phyloP scores from a whole-genome alignment of 1,139 yeast species.

The Hansenula sp. region DNA sequence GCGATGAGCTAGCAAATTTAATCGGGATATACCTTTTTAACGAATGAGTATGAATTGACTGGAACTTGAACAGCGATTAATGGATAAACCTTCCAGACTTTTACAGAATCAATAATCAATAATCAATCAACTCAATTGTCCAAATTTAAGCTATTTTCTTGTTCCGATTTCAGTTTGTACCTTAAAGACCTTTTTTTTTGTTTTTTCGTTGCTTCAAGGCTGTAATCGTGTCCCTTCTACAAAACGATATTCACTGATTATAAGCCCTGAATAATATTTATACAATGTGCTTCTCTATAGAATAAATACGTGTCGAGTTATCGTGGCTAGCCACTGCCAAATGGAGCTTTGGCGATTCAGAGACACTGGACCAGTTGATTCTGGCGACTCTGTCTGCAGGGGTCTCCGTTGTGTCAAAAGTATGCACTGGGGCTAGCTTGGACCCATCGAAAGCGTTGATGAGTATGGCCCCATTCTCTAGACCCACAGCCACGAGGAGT shows the following conservation, averaged over 20 bases:
- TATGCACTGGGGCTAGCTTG: constrained; percentile 25
- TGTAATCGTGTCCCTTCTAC: background rate
- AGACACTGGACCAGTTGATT: constrained; percentile 50
- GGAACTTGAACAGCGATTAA: no score
- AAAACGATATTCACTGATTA: background rate
- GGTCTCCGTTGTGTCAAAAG: constrained; percentile 35
- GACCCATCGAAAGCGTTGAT: constrained; percentile 26
- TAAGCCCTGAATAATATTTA: no score
- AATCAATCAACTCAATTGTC: no score
- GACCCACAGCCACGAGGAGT: constrained; percentile 57
- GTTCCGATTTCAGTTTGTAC: no score
- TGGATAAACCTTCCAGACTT: no score
- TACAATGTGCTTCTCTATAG: constrained; percentile 12
- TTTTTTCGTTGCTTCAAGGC: background rate
- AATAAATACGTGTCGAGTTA: constrained; percentile 57
- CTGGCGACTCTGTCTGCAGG: constrained; percentile 63
- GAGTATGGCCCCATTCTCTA: constrained; percentile 57
- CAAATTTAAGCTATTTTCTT: background rate
- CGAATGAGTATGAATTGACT: no score
- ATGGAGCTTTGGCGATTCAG: constrained; percentile 21
- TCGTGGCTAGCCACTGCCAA: constrained; percentile 73
- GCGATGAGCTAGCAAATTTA: no score
- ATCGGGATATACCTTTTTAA: no score
- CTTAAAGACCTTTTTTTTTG: background rate
- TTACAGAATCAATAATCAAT: no score